These are phyloP conservation scores for Penicillium goetzii DNA, from an alignment of 495 filamentous ascomycete species.

Conservation along the genomic window DNA sequence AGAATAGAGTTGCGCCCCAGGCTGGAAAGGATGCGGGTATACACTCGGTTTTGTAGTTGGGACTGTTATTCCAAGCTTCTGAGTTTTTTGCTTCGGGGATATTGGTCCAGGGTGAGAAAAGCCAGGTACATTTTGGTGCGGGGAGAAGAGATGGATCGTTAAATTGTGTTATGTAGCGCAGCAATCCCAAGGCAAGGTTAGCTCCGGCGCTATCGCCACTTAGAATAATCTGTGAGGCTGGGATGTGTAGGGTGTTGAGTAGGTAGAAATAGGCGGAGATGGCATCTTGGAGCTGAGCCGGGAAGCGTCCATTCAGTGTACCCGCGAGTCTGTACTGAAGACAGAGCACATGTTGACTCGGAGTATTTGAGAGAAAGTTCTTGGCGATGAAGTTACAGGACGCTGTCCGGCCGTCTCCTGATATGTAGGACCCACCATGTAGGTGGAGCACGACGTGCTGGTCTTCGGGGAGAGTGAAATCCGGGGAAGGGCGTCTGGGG, in stretches of 20 bases:
- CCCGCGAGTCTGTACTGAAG: slow-evolving; percentile 46
- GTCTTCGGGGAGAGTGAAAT: slow-evolving; percentile 6
- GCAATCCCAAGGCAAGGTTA: slow-evolving; percentile 42
- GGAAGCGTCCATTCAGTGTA: slow-evolving; percentile 39
- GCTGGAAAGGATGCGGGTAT: slow-evolving; percentile 33
- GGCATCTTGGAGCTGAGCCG: slow-evolving; percentile 52
- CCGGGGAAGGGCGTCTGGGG: slow-evolving; percentile 22
- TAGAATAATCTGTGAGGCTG: slow-evolving; percentile 40
- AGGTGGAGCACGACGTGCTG: slow-evolving; percentile 42
- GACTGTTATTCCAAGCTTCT: slow-evolving; percentile 23
- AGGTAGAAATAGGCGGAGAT: slow-evolving; percentile 47
- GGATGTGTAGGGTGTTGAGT: slow-evolving; percentile 34
- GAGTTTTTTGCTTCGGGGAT: slow-evolving; percentile 19
- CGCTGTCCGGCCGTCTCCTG: slow-evolving; percentile 24
- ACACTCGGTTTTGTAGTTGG: slow-evolving; percentile 44
- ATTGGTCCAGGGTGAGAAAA: slow-evolving; percentile 49
- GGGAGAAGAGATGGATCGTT: slow-evolving; percentile 20
- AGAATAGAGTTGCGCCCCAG: slow-evolving; percentile 41
- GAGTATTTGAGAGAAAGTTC: slow-evolving; percentile 35
- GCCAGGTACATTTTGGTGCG: slow-evolving; percentile 28
- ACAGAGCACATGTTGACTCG: slow-evolving; percentile 33
- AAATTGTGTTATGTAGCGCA: slow-evolving; percentile 35
- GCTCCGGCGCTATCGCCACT: slow-evolving; percentile 52
- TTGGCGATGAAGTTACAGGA: slow-evolving; percentile 35
- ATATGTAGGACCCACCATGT: slow-evolving; percentile 25